Conservation (phyloP, 2,329 filamentous ascomycete species). For the Helotiales sp. region DNA sequence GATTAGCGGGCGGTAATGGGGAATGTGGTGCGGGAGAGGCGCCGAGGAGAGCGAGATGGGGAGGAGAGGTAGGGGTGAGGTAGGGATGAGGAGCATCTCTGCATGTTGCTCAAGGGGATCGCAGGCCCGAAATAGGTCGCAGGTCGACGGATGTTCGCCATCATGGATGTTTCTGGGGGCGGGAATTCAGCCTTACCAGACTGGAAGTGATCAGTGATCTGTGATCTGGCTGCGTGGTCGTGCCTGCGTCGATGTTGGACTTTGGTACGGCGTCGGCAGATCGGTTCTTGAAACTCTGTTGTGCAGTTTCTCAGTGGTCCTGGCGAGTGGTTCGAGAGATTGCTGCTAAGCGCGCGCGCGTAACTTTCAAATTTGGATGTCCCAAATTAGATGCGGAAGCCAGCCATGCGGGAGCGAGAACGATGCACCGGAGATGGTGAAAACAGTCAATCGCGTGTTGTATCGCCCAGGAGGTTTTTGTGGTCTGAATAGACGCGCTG, state of each 20-base stretch:
- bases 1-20: constrained; percentile 20
- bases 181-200: constrained; percentile 5
- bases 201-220: background rate
- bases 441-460: background rate
- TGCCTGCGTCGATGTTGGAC: too few species aligned
- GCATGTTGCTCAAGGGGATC: too few species aligned
- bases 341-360: background rate
- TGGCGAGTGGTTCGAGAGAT: background rate
- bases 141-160: background rate
- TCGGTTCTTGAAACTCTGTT: background rate
- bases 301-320: background rate
- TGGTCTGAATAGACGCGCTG: background rate
- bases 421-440: background rate
- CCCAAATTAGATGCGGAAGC: too few species aligned
- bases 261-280: background rate
- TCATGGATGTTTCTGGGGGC: background rate
- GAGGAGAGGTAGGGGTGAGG: background rate
- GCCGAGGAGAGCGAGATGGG: background rate
- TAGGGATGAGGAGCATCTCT: too few species aligned
- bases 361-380: background rate
- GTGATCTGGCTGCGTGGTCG: too few species aligned
- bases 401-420: too few species aligned
- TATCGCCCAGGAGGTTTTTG: background rate
- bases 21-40: constrained; percentile 20
- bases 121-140: constrained; percentile 17